phyloP scores from a whole-genome alignment of 176 grass and related monocot species.

The Elaeis guineensis region DNA sequence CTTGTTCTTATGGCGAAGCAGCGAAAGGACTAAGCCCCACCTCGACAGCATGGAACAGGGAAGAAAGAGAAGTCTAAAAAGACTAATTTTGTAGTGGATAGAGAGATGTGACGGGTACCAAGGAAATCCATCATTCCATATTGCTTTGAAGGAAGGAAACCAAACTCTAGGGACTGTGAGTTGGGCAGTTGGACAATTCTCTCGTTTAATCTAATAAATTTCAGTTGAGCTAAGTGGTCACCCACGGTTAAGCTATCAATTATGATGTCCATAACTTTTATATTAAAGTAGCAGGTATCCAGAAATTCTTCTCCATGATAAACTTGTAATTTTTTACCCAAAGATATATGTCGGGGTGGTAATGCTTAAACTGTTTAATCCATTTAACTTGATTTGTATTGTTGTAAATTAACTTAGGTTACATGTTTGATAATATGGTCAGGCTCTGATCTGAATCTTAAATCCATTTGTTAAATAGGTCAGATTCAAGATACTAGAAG shows the following conservation, averaged over 20 bases:
- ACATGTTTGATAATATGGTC: no score
- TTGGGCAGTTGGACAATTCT: background rate
- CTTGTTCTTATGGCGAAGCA: background rate
- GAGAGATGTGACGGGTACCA: conserved; percentile 9
- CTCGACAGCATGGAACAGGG: background rate
- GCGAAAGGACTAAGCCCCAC: background rate
- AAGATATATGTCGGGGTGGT: no score
- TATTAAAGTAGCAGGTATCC: background rate
- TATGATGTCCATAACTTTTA: no score
- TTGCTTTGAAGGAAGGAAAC: conserved; percentile 13
- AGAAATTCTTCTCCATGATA: background rate
- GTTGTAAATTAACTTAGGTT: no score
- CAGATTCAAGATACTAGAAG: no score
- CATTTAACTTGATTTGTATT: no score
- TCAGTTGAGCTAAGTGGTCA: background rate
- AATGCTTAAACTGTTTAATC: no score
- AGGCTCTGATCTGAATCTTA: no score
- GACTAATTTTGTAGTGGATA: conserved; percentile 10
- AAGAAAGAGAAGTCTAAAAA: conserved; percentile 18
- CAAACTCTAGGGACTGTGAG: background rate
- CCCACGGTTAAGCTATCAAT: no score
- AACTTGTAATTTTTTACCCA: background rate
- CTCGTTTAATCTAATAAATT: no score
- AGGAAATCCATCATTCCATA: conserved; percentile 12
- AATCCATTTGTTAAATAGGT: no score